Evolutionary conservation across 169 alveolate species (phyloP), one percentile per base, ranked within the genome.

Genomic region (Plasmodium yoelii): DNA sequence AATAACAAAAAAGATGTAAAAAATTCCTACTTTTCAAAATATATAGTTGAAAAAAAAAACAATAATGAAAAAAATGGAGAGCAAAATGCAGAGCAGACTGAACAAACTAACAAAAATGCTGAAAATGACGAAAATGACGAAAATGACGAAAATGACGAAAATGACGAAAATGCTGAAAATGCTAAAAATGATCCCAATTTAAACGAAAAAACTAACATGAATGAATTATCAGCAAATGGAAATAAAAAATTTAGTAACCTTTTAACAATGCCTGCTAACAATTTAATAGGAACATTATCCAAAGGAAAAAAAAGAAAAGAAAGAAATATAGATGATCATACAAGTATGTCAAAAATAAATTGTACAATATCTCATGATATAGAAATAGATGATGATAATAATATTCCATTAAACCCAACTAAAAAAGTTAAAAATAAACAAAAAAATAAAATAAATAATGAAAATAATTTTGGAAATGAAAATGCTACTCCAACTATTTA

Each of bases 341-440:
- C 63, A 12, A 75, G 88, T 44, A 63, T 68, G 26, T 75, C 88
- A 2, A 51, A 63, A 42, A 47, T 61, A 1, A 63, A 75, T 44
- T 75, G 71, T 44, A 75, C 88, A 1, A 34, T 47, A 22, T 75
- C 88, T 34, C 75, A 61, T 55, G 88, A 75, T 3, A 46, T 75
- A 55, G 64, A 73, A 34, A 28, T 75, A 7, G 95, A 93, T 22
- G 42, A 34, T 34, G 90, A 88, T 7, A 93, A 93, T 49, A 75
- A 88, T 42, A 44, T 82, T 46, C 94, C 94, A 18, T 39, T 93
- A 57, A 93, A 93, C 60, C 96, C 96, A 22, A 75, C 95, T 7
- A 93, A 93, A 67, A 93, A 93, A 70, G 46, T 87, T 64, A 75
- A 88, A 59, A 72, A 73, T 18, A 87, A 73, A 22, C 5, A 0